These are phyloP conservation scores for Dacryopinax spathularia DNA, from an alignment of 768 basidiomycete species.

Conservation along the genomic window DNA sequence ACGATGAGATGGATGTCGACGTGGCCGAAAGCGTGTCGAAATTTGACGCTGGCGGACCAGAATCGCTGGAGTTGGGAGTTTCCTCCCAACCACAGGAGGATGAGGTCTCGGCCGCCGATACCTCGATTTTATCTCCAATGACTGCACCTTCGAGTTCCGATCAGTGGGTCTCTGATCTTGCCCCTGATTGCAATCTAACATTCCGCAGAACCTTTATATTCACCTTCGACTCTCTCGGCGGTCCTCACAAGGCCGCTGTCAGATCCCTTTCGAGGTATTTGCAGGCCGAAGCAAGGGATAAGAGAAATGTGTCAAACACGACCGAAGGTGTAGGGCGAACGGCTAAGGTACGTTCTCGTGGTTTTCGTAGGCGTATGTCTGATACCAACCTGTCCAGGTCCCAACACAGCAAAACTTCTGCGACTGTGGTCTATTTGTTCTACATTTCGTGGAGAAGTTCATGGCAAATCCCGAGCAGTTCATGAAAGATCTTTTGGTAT, in stretches of 20 bases:
- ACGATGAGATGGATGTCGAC: no score
- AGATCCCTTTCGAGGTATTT: conserved; percentile 56
- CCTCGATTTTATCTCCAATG: no score
- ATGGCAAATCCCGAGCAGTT: conserved; percentile 46
- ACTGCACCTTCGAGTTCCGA: no score
- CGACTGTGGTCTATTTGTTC: conserved; percentile 84
- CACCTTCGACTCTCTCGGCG: conserved; percentile 78
- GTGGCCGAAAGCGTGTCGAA: no score
- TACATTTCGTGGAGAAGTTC: conserved; percentile 74
- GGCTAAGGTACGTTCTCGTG: conserved; percentile 34
- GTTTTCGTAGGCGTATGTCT: not conserved
- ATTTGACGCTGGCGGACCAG: no score
- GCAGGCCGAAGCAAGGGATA: conserved; percentile 60
- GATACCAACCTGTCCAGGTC: conserved; percentile 37
- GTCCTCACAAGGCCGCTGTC: conserved; percentile 49
- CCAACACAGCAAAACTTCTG: conserved; percentile 78
- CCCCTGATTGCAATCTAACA: not conserved
- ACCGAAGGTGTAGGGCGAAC: conserved; percentile 34
- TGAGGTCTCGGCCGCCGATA: no score
- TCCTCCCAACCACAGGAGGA: no score
- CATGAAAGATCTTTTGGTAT: conserved; percentile 34
- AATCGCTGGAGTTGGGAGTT: no score
- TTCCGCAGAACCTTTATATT: conserved; percentile 57
- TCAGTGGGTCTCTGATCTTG: not conserved
- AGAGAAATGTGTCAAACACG: conserved; percentile 30